Evolutionary conservation across 306 rosid species (phyloP).

Genomic region (Prosopis cineraria): DNA sequence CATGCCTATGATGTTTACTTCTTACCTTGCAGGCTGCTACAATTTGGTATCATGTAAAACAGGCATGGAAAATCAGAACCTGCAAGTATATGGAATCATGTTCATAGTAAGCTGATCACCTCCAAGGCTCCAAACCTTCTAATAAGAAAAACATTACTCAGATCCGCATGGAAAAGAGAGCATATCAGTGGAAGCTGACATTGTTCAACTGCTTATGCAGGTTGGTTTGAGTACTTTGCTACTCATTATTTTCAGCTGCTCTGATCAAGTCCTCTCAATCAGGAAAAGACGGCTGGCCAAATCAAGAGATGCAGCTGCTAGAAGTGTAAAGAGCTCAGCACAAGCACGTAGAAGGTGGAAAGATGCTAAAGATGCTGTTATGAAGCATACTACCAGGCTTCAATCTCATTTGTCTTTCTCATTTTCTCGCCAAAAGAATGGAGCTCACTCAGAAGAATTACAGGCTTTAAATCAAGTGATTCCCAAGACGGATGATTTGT

Average conservation of each 20-base stretch:
- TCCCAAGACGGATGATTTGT: conserved; percentile 45
- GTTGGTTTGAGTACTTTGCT: conserved; percentile 85
- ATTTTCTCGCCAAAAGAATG: conserved; percentile 56
- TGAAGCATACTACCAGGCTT: conserved; percentile 69
- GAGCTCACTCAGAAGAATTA: conserved; percentile 43
- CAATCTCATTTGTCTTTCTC: conserved; percentile 80
- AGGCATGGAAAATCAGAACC: conserved; percentile 67
- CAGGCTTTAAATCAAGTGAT: conserved; percentile 51
- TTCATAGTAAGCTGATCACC: conserved; percentile 71
- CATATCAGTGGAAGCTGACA: conserved; percentile 41
- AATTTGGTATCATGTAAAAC: conserved; percentile 78
- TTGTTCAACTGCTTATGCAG: conserved; percentile 71
- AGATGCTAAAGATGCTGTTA: conserved; percentile 73
- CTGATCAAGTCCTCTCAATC: conserved; percentile 88
- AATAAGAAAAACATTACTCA: not conserved
- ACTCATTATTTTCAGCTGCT: conserved; percentile 90
- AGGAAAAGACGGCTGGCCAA: conserved; percentile 79
- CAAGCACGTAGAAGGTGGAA: conserved; percentile 84
- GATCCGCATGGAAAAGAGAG: conserved; percentile 2
- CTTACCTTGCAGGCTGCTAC: conserved; percentile 76
- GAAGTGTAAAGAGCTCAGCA: conserved; percentile 70
- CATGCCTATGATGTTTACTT: conserved; percentile 21
- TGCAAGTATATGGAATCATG: conserved; percentile 79
- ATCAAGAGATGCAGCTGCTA: conserved; percentile 90
- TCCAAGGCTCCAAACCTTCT: conserved; percentile 35